Percentiles rank a stretch among this genome's conserved stretches.
These are phyloP conservation scores for Bifiguratus adelaidae DNA, from an alignment of 192 early-diverging fungal species.

Conservation along the genomic window DNA sequence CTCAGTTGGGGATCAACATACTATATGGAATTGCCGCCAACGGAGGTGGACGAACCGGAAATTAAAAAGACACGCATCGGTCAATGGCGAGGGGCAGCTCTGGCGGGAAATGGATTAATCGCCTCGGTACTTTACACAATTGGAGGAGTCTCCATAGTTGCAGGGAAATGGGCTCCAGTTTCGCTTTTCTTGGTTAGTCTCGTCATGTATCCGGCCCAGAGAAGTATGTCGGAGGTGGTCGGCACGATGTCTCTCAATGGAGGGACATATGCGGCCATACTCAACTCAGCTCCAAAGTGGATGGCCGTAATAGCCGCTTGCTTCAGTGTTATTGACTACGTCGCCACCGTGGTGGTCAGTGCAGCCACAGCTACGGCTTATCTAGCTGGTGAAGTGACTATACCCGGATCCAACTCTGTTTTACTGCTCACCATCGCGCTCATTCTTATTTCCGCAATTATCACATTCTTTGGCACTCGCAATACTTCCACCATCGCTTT, in stretches of 20 bases:
- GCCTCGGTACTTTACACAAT: slow-evolving; percentile 42
- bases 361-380: slow-evolving; percentile 41
- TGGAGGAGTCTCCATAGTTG: slow-evolving; percentile 23
- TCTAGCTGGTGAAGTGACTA: slow-evolving; percentile 20
- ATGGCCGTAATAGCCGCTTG: slow-evolving; percentile 34
- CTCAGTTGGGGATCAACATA: slow-evolving; percentile 24
- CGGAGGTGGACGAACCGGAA: slow-evolving; percentile 1
- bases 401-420: slow-evolving; percentile 14
- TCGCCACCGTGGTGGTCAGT: slow-evolving; percentile 37
- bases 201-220: slow-evolving; percentile 33
- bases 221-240: slow-evolving; percentile 41
- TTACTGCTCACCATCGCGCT: slow-evolving; percentile 31
- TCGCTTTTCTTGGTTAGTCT: slow-evolving; percentile 33
- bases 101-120: slow-evolving; percentile 40
- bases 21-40: slow-evolving; percentile 19
- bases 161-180: slow-evolving; percentile 44
- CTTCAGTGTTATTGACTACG: slow-evolving; percentile 33
- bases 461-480: slow-evolving; percentile 30
- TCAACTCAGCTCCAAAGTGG: slow-evolving; percentile 33
- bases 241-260: slow-evolving; percentile 41
- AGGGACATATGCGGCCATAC: slow-evolving; percentile 33
- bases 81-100: slow-evolving; percentile 28
- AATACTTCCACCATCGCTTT: slow-evolving; percentile 39
- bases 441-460: slow-evolving; percentile 28
- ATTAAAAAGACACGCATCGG: slow-evolving; percentile 14